A percentile compares a stretch with the other conserved stretches of the same genome.
Evolutionary conservation across 1,139 yeast species (phyloP).

Genomic region (Debaryomyces robertsiae): DNA sequence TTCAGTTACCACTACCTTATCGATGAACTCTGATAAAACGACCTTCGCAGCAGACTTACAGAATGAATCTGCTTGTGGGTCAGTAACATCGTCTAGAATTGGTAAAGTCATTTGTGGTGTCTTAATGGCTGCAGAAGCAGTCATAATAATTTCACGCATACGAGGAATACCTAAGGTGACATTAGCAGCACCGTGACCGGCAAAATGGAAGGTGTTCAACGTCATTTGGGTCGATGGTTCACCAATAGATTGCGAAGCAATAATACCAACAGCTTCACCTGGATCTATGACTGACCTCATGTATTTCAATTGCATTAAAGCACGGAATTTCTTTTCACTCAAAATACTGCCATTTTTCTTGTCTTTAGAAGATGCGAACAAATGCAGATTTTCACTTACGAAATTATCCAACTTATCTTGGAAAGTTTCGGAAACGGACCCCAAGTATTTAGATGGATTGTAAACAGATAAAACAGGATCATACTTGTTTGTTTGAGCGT

Average conservation of each 20-base stretch:
- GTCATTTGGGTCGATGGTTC: constrained; percentile 99
- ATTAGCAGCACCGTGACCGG: constrained; percentile 99
- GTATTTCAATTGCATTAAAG: constrained; percentile 96
- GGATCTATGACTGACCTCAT: constrained; percentile 95
- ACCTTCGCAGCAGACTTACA: constrained; percentile 89
- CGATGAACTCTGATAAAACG: constrained; percentile 84
- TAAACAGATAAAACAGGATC: constrained; percentile 88
- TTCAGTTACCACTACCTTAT: constrained; percentile 83
- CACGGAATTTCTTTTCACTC: constrained; percentile 87
- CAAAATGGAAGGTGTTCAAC: constrained; percentile 98
- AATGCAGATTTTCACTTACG: constrained; percentile 53
- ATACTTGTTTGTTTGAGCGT: constrained; percentile 63
- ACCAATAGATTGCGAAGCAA: constrained; percentile 98
- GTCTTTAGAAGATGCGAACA: constrained; percentile 57
- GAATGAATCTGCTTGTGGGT: constrained; percentile 88
- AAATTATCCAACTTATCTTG: constrained; percentile 76
- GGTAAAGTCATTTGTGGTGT: constrained; percentile 99
- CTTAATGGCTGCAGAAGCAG: constrained; percentile 91
- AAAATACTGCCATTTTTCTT: constrained; percentile 52
- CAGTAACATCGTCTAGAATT: constrained; percentile 72
- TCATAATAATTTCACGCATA: constrained; percentile 99
- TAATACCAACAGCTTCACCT: constrained; percentile 98
- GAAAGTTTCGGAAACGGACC: constrained; percentile 91
- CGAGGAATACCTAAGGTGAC: constrained; percentile 99
- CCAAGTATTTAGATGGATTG: constrained; percentile 87